A percentile compares a stretch with the other conserved stretches of the same genome.
These are phyloP conservation scores for Schrenkiella parvula DNA, from an alignment of 345 rosid genomes.

Conservation along the genomic window DNA sequence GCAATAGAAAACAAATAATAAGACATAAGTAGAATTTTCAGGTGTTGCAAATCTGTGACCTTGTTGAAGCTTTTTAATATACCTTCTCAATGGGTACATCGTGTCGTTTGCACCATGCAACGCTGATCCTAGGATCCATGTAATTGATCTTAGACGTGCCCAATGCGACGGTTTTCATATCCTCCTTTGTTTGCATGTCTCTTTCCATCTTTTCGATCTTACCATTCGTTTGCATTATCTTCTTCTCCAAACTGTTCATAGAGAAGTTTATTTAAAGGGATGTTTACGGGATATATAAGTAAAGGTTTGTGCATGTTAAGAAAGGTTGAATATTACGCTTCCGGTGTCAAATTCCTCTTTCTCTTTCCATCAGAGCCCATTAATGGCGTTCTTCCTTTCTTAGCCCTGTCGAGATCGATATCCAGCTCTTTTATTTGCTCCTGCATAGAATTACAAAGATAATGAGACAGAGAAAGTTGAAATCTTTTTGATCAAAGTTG, in stretches of 20 bases:
- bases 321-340: conserved; percentile 56
- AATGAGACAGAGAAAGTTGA: not conserved
- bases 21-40: not conserved
- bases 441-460: conserved; percentile 16
- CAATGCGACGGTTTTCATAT: conserved; percentile 83
- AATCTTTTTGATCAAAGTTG: not conserved
- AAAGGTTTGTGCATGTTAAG: not conserved
- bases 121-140: conserved; percentile 93
- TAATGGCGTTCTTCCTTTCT: conserved; percentile 86
- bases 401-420: conserved; percentile 79
- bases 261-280: not conserved
- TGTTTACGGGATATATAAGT: not conserved
- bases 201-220: conserved; percentile 87
- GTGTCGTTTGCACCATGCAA: conserved; percentile 97
- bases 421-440: conserved; percentile 55
- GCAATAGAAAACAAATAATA: not conserved
- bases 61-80: conserved; percentile 9
- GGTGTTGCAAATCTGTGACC: not conserved
- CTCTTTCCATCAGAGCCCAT: conserved; percentile 83
- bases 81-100: conserved; percentile 99
- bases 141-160: conserved; percentile 97
- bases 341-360: conserved; percentile 79
- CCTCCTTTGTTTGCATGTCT: conserved; percentile 78
- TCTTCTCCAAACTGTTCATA: conserved; percentile 61
- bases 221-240: conserved; percentile 50